phyloP scores from a whole-genome alignment of 495 filamentous ascomycete genomes.

The Polyplosphaeria fusca region DNA sequence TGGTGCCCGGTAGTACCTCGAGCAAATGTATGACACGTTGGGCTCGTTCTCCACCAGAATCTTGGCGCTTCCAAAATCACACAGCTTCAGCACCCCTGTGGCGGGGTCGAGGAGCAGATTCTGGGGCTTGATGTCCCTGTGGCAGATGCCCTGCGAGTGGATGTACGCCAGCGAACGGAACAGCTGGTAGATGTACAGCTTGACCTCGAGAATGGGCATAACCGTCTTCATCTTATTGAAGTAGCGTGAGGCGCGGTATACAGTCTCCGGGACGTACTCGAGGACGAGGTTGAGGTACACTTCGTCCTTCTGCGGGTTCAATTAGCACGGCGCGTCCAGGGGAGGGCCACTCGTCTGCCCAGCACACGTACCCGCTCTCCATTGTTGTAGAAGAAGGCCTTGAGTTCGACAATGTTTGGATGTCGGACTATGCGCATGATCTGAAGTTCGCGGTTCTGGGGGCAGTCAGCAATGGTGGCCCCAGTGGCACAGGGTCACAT shows the following conservation, averaged over 20 bases:
- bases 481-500: constrained; percentile 2
- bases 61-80: constrained; percentile 98
- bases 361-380: constrained; percentile 73
- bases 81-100: constrained; percentile 91
- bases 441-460: constrained; percentile 93
- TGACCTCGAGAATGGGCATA: constrained; percentile 98
- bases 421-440: constrained; percentile 99
- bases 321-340: constrained; percentile 11
- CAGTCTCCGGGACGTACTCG: constrained; percentile 97
- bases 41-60: constrained; percentile 98
- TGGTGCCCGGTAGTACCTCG: constrained; percentile 95
- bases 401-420: constrained; percentile 97
- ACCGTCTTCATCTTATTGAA: constrained; percentile 99
- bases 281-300: constrained; percentile 98
- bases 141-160: constrained; percentile 98
- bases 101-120: constrained; percentile 89
- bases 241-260: constrained; percentile 96
- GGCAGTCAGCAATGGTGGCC: constrained; percentile 39
- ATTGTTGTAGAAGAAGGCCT: constrained; percentile 99
- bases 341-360: not conserved
- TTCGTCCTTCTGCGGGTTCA: constrained; percentile 65
- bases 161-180: constrained; percentile 98
- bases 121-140: constrained; percentile 98
- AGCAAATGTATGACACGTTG: constrained; percentile 99
- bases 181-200: constrained; percentile 99